phyloP scores from a whole-genome alignment of 148 eudicot genomes.

The Mesembryanthemum crystallinum region DNA sequence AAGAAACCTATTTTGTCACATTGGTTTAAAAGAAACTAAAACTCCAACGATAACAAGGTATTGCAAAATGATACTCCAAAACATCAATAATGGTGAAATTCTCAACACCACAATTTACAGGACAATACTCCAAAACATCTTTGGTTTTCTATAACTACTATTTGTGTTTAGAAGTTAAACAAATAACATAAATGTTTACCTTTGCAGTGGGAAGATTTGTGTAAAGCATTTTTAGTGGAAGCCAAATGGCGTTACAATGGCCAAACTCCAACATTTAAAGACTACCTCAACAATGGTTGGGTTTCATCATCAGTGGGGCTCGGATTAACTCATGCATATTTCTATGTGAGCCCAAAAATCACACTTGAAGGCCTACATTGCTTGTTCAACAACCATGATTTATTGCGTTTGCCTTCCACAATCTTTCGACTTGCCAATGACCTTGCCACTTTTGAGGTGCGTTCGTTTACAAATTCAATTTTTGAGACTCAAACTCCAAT shows the following conservation, averaged over 20 bases:
- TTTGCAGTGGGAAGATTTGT: conserved; percentile 24
- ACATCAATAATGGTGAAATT: too few relatives aligned
- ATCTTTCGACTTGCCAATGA: conserved; percentile 29
- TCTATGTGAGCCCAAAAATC: conserved; percentile 8
- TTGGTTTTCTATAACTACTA: too few relatives aligned
- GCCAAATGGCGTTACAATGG: conserved; percentile 21
- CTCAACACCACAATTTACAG: too few relatives aligned
- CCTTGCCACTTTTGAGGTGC: conserved; percentile 26
- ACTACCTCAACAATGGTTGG: conserved; percentile 25
- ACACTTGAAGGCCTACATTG: conserved; percentile 12
- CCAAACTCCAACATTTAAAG: conserved; percentile 15
- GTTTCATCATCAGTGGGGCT: conserved; percentile 21
- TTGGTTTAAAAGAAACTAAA: too few relatives aligned
- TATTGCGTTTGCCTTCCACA: conserved; percentile 3
- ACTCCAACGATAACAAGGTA: too few relatives aligned
- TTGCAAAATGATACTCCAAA: too few relatives aligned
- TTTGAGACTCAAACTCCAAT: too few relatives aligned
- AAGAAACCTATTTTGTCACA: too few relatives aligned
- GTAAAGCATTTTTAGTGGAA: conserved; percentile 22
- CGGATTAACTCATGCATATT: conserved; percentile 23
- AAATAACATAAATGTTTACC: too few relatives aligned
- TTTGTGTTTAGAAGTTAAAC: too few relatives aligned
- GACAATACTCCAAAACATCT: too few relatives aligned
- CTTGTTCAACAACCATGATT: conserved; percentile 20
- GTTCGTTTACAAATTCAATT: not conserved